These are phyloP conservation scores for Pseudohalonectria lignicola DNA, from an alignment of 2,329 filamentous ascomycete species.

Conservation along the genomic window DNA sequence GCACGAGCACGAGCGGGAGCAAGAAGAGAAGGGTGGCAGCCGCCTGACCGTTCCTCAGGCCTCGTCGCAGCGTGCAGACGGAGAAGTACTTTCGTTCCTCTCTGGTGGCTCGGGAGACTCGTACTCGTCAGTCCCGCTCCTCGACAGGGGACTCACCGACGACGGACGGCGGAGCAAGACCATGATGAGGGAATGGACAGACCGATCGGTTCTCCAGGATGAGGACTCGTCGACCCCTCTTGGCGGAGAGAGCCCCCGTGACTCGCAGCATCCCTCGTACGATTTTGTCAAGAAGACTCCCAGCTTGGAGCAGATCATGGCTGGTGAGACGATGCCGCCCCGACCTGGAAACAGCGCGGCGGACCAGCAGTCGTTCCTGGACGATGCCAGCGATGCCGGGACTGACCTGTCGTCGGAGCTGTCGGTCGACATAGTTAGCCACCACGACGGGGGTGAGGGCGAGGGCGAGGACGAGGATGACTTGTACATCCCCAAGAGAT, in stretches of 20 bases:
- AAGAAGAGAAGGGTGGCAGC: slow-evolving; percentile 31
- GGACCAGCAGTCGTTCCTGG: slow-evolving; percentile 27
- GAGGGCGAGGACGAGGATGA: slow-evolving; percentile 12
- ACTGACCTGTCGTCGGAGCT: slow-evolving; percentile 55
- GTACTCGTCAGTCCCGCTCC: slow-evolving; percentile 65
- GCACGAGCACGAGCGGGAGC: slow-evolving; percentile 31
- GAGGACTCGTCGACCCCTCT: slow-evolving; percentile 17
- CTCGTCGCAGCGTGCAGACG: slow-evolving; percentile 15
- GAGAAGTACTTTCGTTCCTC: slow-evolving; percentile 34
- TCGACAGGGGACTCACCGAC: slow-evolving; percentile 55
- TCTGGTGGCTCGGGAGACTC: slow-evolving; percentile 59
- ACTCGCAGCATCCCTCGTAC: slow-evolving; percentile 32
- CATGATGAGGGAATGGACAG: slow-evolving; percentile 36
- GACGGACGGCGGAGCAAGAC: slow-evolving; percentile 24
- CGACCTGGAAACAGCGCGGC: neutral
- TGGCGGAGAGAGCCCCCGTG: slow-evolving; percentile 8
- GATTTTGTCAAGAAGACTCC: slow-evolving; percentile 43
- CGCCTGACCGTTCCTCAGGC: slow-evolving; percentile 4
- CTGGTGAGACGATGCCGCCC: slow-evolving; percentile 19
- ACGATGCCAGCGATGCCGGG: slow-evolving; percentile 33
- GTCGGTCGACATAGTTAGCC: slow-evolving; percentile 35
- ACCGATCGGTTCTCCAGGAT: slow-evolving; percentile 42
- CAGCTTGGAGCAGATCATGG: slow-evolving; percentile 33
- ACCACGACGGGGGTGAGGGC: slow-evolving; percentile 11
- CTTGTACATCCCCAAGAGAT: slow-evolving; percentile 14